These are phyloP conservation scores for Ophiosphaerella narmari DNA, from an alignment of 2,329 filamentous ascomycete genomes.

Conservation along the genomic window DNA sequence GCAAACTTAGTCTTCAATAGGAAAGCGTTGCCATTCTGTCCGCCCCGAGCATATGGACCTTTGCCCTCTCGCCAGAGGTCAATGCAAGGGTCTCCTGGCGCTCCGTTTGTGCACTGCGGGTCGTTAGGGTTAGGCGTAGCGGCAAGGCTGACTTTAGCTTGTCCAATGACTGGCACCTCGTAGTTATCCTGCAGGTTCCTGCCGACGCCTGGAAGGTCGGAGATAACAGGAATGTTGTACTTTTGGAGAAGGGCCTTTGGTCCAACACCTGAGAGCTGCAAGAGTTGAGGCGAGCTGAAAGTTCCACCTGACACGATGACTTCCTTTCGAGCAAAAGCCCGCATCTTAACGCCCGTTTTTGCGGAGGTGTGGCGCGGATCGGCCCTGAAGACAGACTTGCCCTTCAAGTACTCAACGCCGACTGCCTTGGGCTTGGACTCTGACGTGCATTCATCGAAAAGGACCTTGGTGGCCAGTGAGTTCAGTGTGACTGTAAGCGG, in stretches of 20 bases:
- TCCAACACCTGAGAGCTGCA: conserved; percentile 66
- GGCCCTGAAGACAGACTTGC: conserved; percentile 49
- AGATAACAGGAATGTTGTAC: conserved; percentile 57
- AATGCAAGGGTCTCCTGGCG: conserved; percentile 22
- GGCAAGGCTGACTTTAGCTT: conserved; percentile 7
- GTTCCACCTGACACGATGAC: conserved; percentile 49
- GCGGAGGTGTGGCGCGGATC: conserved; percentile 43
- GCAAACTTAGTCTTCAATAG: conserved; percentile 48
- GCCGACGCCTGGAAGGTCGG: conserved; percentile 50
- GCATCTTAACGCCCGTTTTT: conserved; percentile 6
- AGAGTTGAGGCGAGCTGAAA: conserved; percentile 65
- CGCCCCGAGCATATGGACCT: conserved; percentile 46
- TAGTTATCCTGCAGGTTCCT: conserved; percentile 32
- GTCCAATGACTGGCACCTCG: conserved; percentile 58
- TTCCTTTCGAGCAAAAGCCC: conserved; percentile 25
- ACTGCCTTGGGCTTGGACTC: conserved; percentile 40
- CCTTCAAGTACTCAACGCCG: conserved; percentile 51
- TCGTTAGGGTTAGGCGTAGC: conserved; percentile 5
- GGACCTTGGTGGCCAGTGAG: conserved; percentile 47
- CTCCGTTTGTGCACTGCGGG: conserved; percentile 22
- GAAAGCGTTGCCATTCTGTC: conserved; percentile 57
- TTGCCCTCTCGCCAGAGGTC: conserved; percentile 21
- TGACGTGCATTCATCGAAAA: conserved; percentile 36
- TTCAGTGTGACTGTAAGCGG: conserved; percentile 36
- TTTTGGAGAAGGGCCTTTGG: conserved; percentile 56